These are phyloP conservation scores for Aphanomyces invadans DNA, from an alignment of 352 stramenopile genomes.

Conservation along the genomic window DNA sequence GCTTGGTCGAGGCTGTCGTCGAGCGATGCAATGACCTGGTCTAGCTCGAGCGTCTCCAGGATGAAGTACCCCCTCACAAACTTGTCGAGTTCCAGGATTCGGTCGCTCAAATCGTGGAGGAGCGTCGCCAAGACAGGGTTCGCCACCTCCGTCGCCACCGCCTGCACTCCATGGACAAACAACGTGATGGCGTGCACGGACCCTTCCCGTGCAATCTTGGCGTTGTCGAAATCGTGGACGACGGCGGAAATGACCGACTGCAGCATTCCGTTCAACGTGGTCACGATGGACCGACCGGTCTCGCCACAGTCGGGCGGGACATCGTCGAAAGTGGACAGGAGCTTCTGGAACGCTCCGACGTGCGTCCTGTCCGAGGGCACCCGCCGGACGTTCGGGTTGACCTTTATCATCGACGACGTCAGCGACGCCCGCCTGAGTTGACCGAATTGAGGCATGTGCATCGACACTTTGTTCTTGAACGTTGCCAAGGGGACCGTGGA, in stretches of 20 bases:
- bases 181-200: background rate
- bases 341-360: slow-evolving; percentile 1
- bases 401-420: slow-evolving; percentile 9
- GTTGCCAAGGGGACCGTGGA: background rate
- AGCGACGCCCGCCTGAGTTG: background rate
- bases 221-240: background rate
- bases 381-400: slow-evolving; percentile 7
- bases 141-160: background rate
- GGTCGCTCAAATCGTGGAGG: background rate
- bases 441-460: background rate
- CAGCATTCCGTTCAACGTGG: slow-evolving; percentile 5
- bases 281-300: background rate
- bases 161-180: background rate
- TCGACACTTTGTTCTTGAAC: background rate
- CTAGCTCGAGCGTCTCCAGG: slow-evolving; percentile 7
- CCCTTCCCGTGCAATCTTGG: slow-evolving; percentile 7
- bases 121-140: background rate
- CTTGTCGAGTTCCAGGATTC: background rate
- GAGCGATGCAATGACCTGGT: slow-evolving; percentile 10
- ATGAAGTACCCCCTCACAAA: slow-evolving; percentile 20
- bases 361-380: slow-evolving; percentile 1
- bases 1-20: slow-evolving; percentile 14
- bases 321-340: slow-evolving; percentile 15
- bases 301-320: too few species aligned
- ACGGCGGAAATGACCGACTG: slow-evolving; percentile 9